Percentiles rank a stretch among this genome's conserved stretches.
Evolutionary conservation across 768 basidiomycete species (phyloP).

Genomic region (Solioccasus polychromus): DNA sequence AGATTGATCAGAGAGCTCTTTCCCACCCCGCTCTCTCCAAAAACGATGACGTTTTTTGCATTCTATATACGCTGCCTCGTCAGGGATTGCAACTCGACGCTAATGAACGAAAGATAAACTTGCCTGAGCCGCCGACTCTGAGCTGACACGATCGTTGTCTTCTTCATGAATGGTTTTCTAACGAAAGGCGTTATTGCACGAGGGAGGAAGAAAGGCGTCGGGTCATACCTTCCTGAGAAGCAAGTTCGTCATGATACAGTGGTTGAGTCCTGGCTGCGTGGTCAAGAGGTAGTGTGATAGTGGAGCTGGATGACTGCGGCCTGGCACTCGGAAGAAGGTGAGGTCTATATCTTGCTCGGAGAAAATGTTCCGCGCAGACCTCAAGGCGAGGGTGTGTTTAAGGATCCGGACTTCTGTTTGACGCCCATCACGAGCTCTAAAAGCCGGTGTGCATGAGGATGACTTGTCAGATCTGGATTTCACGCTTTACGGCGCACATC

Average conservation of each 20-base stretch:
- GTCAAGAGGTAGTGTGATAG: neutral
- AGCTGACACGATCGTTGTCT: neutral
- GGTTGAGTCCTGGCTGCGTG: constrained; percentile 1
- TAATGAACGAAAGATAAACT: constrained; percentile 3
- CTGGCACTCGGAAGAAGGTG: constrained; percentile 1
- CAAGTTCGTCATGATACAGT: neutral
- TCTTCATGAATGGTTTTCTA: constrained; percentile 8
- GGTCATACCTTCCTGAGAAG: constrained; percentile 13
- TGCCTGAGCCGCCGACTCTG: constrained; percentile 6
- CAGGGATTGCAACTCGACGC: neutral
- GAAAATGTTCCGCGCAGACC: constrained; percentile 3
- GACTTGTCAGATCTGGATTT: neutral
- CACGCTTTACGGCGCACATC: neutral
- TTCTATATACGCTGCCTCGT: constrained; percentile 13
- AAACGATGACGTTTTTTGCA: constrained; percentile 36
- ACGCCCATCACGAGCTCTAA: constrained; percentile 8
- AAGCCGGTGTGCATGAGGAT: neutral
- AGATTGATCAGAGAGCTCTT: constrained; percentile 48
- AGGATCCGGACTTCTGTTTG: neutral
- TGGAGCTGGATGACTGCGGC: neutral
- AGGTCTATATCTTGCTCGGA: constrained; percentile 17
- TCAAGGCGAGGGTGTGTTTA: constrained; percentile 18
- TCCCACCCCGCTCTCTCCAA: constrained; percentile 41
- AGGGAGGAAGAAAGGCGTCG: neutral
- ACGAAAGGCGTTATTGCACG: constrained; percentile 10